Percentiles rank a stretch among this genome's conserved stretches.
These are phyloP conservation scores for Stentor coeruleus DNA, from an alignment of 73 alveolate species.

Conservation along the genomic window DNA sequence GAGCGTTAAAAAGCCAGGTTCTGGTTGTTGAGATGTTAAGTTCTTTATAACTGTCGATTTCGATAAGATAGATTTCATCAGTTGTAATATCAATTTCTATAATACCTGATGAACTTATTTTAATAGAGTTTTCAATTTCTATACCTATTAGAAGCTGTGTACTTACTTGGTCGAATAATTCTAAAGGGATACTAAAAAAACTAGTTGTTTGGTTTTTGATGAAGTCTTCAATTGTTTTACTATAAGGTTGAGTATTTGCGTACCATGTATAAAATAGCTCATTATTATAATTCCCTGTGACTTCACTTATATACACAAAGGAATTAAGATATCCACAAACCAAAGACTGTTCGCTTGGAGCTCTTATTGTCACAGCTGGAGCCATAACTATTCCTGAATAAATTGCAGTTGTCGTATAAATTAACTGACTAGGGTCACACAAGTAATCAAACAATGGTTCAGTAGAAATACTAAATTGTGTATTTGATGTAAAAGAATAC, in stretches of 20 bases:
- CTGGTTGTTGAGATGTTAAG: too few species aligned
- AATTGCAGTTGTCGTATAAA: not conserved
- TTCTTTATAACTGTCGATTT: too few species aligned
- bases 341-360: not conserved
- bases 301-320: not conserved
- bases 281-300: too few species aligned
- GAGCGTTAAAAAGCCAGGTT: too few species aligned
- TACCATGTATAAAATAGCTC: not conserved
- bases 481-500: not conserved
- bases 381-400: not conserved
- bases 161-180: not conserved
- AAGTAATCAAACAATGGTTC: not conserved
- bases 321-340: not conserved
- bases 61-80: not conserved
- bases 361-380: not conserved
- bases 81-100: not conserved
- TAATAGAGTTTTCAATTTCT: not conserved
- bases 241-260: not conserved
- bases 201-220: too few species aligned
- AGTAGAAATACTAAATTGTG: not conserved
- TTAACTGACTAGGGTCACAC: not conserved
- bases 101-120: not conserved
- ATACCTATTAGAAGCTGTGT: too few species aligned
- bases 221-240: not conserved
- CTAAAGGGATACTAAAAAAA: not conserved